Evolutionary conservation across 2,329 filamentous ascomycete species (phyloP).

Genomic region (Emmonsiellopsis sp.): DNA sequence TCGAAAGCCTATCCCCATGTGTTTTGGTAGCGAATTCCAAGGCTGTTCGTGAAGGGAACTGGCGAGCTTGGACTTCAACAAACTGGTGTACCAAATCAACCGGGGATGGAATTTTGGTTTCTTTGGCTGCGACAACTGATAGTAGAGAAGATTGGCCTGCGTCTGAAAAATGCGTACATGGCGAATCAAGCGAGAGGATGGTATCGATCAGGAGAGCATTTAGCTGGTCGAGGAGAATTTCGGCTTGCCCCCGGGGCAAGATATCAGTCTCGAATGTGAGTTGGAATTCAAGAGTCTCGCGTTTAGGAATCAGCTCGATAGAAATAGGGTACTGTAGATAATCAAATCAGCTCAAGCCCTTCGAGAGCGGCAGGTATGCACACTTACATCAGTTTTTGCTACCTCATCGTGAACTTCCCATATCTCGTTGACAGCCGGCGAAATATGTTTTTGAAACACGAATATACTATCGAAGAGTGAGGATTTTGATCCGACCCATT

Average conservation of each 20-base stretch:
- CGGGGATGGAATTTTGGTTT: slow-evolving; percentile 48
- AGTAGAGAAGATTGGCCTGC: slow-evolving; percentile 39
- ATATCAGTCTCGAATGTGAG: slow-evolving; percentile 58
- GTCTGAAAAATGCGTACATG: slow-evolving; percentile 31
- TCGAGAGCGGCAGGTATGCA: slow-evolving; percentile 3
- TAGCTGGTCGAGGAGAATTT: slow-evolving; percentile 60
- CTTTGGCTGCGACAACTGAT: slow-evolving; percentile 56
- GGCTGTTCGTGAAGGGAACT: slow-evolving; percentile 53
- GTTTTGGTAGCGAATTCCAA: slow-evolving; percentile 65
- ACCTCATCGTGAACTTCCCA: slow-evolving; percentile 60
- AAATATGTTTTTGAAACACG: slow-evolving; percentile 61
- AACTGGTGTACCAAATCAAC: slow-evolving; percentile 65
- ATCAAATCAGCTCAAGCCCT: slow-evolving; percentile 8
- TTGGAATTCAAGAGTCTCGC: slow-evolving; percentile 48
- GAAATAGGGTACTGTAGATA: slow-evolving; percentile 58
- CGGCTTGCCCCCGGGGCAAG: slow-evolving; percentile 60
- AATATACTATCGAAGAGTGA: slow-evolving; percentile 77
- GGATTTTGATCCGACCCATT: slow-evolving; percentile 56
- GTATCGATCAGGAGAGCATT: slow-evolving; percentile 57
- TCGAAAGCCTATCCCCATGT: slow-evolving; percentile 37
- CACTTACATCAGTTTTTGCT: slow-evolving; percentile 55
- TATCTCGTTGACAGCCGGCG: slow-evolving; percentile 19
- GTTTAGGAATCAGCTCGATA: slow-evolving; percentile 60
- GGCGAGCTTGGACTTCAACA: slow-evolving; percentile 55
- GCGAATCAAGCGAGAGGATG: slow-evolving; percentile 38